Evolutionary conservation across 2,329 filamentous ascomycete species (phyloP), one percentile per base, ranked within the genome.

Genomic region (Diaporthe citri): DNA sequence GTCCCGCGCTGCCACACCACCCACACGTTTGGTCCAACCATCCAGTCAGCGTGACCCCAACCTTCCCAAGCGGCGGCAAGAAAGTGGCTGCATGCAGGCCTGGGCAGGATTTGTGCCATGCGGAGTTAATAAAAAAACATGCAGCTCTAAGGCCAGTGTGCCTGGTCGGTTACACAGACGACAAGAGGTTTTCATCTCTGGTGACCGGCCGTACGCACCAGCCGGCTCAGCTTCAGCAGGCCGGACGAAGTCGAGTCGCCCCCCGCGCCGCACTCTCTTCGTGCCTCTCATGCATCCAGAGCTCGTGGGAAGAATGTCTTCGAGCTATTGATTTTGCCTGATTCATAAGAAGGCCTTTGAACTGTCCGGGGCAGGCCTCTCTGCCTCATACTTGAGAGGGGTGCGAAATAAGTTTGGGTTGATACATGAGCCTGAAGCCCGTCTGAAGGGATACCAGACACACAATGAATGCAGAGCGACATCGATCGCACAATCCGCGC

Each of bases 51-150:
- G 51, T 48, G 39, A 41, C 62, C 46, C 34, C 34, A 73, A 56
- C 41, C 64, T 41, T 43, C 48, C 48, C 62, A 57, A 41, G 39
- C 56, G 43, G 62, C 51, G 36, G 55, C 66, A 56, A 64, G 46
- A n/a, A 55, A 9, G 43, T 66, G 55, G 62, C 55, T 56, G 59
- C 55, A 73, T 73, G 74, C 62, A 74, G 64, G 71, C 71, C 39
- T 74, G n/a, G 56, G 56, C 36, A 46, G 46, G 34, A 60, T 66
- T 71, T 36, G 15, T 66, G 71, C 62, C 64, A 69, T 60, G 74
- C 71, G 71, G 64, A 70, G 39, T 48, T 13, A 57, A 73, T 56
- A n/a, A 73, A 64, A 48, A 52, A 39, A 31, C 39, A 57, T 66
- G 48, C 71, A 62, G 71, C 51, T 51, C 56, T 39, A 34, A 57